A percentile compares a stretch with the other conserved stretches of the same genome.
phyloP scores from a whole-genome alignment of 495 filamentous ascomycete genomes.

The Penicillium soppii region DNA sequence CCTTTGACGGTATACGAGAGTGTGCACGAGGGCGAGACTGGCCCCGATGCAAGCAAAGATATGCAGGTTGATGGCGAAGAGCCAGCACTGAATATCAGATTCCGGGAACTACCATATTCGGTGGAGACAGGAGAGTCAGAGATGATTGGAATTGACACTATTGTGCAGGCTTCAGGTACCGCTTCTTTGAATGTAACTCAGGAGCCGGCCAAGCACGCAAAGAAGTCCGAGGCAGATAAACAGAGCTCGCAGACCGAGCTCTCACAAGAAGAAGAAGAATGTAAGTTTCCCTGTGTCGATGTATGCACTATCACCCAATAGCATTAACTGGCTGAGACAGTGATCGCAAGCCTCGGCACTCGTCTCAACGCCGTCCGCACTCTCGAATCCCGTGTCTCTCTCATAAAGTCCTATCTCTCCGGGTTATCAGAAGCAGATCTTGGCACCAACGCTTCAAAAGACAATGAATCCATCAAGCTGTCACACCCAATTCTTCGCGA shows the following conservation, averaged over 20 bases:
- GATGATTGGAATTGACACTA: constrained; percentile 94
- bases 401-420: constrained; percentile 78
- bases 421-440: constrained; percentile 63
- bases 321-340: constrained; percentile 34
- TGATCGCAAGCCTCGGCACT: constrained; percentile 70
- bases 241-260: constrained; percentile 48
- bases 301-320: neutral
- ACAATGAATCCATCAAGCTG: constrained; percentile 20
- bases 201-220: constrained; percentile 15
- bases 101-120: constrained; percentile 79
- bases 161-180: constrained; percentile 78
- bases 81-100: constrained; percentile 58
- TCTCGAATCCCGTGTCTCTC: constrained; percentile 77
- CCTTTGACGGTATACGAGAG: constrained; percentile 90
- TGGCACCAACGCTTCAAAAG: constrained; percentile 29
- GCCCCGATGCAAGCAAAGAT: constrained; percentile 57
- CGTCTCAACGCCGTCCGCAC: constrained; percentile 92
- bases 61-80: constrained; percentile 74
- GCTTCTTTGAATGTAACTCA: constrained; percentile 49
- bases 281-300: constrained; percentile 32
- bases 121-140: constrained; percentile 94
- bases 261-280: constrained; percentile 76
- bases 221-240: constrained; percentile 39
- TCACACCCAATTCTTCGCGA: constrained; percentile 56
- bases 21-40: constrained; percentile 65